Conservation (phyloP, 2,329 filamentous ascomycete species). For the Claviceps spartinae region DNA sequence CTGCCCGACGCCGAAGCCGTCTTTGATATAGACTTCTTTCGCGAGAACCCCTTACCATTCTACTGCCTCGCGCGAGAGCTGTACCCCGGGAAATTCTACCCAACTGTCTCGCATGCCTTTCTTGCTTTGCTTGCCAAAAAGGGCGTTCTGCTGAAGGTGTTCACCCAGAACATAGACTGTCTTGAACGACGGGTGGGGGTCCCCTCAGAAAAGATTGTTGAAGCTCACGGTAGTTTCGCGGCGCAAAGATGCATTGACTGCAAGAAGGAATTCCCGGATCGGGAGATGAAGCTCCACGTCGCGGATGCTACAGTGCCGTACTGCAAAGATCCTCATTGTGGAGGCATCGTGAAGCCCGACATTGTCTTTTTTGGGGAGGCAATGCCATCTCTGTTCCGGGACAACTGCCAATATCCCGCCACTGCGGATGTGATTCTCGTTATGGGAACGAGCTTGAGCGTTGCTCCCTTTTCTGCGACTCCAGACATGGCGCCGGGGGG, state of each 20-base stretch:
- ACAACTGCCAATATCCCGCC: slow-evolving; percentile 30
- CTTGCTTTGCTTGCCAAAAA: slow-evolving; percentile 71
- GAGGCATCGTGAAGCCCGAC: slow-evolving; percentile 78
- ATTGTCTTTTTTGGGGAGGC: slow-evolving; percentile 88
- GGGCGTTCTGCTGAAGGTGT: slow-evolving; percentile 66
- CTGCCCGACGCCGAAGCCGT: slow-evolving; percentile 85
- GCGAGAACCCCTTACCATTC: slow-evolving; percentile 72
- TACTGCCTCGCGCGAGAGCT: slow-evolving; percentile 86
- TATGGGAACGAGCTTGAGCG: slow-evolving; percentile 76
- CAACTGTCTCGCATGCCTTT: slow-evolving; percentile 84
- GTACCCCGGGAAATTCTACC: slow-evolving; percentile 78
- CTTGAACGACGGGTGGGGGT: slow-evolving; percentile 81
- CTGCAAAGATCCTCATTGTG: slow-evolving; percentile 49
- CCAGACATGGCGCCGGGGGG: slow-evolving; percentile 48
- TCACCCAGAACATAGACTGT: slow-evolving; percentile 97
- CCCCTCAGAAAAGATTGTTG: slow-evolving; percentile 66
- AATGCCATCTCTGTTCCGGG: slow-evolving; percentile 29
- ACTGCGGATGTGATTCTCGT: slow-evolving; percentile 68
- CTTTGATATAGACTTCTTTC: slow-evolving; percentile 87
- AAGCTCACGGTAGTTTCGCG: slow-evolving; percentile 93
- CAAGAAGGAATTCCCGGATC: slow-evolving; percentile 54
- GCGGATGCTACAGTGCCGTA: slow-evolving; percentile 52
- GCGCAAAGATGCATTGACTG: slow-evolving; percentile 87
- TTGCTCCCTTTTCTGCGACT: slow-evolving; percentile 79
- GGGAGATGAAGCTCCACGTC: slow-evolving; percentile 60